A percentile compares a stretch with the other conserved stretches of the same genome.
These are phyloP conservation scores for Podaxis sp. DNA, from an alignment of 768 basidiomycete genomes.

Conservation along the genomic window DNA sequence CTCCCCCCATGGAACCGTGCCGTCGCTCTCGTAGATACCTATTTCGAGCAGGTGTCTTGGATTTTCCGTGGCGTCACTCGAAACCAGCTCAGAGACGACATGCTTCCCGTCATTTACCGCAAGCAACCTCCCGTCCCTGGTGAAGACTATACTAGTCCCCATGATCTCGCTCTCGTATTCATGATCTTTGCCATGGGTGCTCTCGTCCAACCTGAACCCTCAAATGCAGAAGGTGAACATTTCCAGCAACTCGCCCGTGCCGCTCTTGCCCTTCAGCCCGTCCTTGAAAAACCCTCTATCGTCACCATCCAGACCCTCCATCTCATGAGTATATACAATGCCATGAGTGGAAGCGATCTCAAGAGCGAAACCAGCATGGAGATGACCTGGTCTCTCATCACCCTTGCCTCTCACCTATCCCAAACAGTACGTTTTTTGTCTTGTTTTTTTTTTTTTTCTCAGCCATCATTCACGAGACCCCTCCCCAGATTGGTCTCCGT, in stretches of 20 bases:
- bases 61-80: constrained; percentile 61
- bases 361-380: constrained; percentile 69
- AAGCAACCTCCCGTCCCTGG: constrained; percentile 42
- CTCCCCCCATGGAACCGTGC: constrained; percentile 57
- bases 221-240: constrained; percentile 50
- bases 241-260: constrained; percentile 66
- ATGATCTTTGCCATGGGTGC: constrained; percentile 58
- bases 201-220: constrained; percentile 37
- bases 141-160: constrained; percentile 40
- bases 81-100: constrained; percentile 66
- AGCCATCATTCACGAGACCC: background rate
- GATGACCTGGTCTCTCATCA: constrained; percentile 67
- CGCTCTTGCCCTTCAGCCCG: constrained; percentile 64
- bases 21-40: constrained; percentile 57
- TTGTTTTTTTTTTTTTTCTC: constrained; percentile 1
- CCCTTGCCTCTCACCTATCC: constrained; percentile 63
- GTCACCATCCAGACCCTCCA: constrained; percentile 72
- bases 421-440: constrained; percentile 51
- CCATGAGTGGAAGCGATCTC: constrained; percentile 65
- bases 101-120: constrained; percentile 62
- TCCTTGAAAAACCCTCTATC: constrained; percentile 69
- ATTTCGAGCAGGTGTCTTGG: constrained; percentile 63
- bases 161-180: constrained; percentile 54
- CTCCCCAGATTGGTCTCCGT: constrained; percentile 64
- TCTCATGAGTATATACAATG: constrained; percentile 67